These are phyloP conservation scores for Immersiella caudata DNA, from an alignment of 495 filamentous ascomycete species.

Conservation along the genomic window DNA sequence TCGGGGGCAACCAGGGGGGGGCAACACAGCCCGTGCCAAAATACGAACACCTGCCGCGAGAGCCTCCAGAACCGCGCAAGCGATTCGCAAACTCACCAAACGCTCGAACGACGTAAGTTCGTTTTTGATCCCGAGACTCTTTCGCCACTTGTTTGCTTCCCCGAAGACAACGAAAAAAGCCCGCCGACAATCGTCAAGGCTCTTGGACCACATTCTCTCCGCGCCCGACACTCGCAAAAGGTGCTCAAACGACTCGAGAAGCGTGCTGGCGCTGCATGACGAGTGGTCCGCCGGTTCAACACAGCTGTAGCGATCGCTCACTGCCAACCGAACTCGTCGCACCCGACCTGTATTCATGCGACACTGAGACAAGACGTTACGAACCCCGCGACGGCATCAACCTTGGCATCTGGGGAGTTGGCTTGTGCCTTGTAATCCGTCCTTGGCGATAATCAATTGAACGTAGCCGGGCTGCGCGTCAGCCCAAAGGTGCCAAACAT, in stretches of 20 bases:
- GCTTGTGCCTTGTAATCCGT: neutral
- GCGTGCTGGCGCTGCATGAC: neutral
- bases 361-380: neutral
- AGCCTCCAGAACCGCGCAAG: neutral
- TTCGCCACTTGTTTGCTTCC: neutral
- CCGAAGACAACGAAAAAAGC: neutral
- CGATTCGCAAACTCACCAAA: neutral
- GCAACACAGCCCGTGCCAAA: slow-evolving; percentile 25
- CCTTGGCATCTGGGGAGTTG: neutral
- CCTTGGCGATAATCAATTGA: neutral
- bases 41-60: slow-evolving; percentile 19
- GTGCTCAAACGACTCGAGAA: neutral
- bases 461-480: slow-evolving; percentile 16
- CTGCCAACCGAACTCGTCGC: neutral
- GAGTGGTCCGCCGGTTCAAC: neutral
- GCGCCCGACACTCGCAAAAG: neutral
- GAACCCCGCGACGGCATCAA: neutral
- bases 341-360: neutral
- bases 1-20: slow-evolving; percentile 26
- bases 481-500: slow-evolving; percentile 20
- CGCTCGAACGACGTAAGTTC: neutral
- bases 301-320: neutral
- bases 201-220: neutral
- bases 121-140: neutral
- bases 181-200: neutral